A percentile compares a stretch with the other conserved stretches of the same genome.
These are phyloP conservation scores for Alternaria angustiovoidea DNA, from an alignment of 2,329 filamentous ascomycete species.

Conservation along the genomic window DNA sequence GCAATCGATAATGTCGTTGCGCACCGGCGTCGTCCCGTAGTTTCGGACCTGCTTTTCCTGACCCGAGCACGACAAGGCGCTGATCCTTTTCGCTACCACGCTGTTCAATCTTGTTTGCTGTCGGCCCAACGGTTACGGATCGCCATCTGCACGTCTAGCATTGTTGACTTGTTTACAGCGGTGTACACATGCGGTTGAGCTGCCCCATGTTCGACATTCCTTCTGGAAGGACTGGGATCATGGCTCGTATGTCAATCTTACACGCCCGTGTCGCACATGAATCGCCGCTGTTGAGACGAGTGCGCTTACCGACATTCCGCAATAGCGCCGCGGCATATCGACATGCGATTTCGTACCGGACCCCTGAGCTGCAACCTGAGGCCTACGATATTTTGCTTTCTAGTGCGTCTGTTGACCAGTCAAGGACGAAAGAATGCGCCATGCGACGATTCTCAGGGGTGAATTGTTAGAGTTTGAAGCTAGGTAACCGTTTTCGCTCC, in stretches of 20 bases:
- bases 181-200: background rate
- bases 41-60: slow-evolving; percentile 18
- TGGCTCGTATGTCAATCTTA: slow-evolving; percentile 8
- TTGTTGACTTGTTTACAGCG: slow-evolving; percentile 10
- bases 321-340: slow-evolving; percentile 5
- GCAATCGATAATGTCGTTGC: slow-evolving; percentile 30
- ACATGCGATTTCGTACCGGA: background rate
- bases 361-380: slow-evolving; percentile 8
- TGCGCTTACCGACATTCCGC: slow-evolving; percentile 1
- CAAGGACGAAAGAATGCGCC: background rate
- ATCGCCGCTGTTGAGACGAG: slow-evolving; percentile 6
- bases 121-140: slow-evolving; percentile 1
- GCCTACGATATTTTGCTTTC: background rate
- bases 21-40: slow-evolving; percentile 13
- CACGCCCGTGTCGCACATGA: slow-evolving; percentile 4
- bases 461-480: slow-evolving; percentile 2
- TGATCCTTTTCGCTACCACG: slow-evolving; percentile 18
- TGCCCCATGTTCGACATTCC: background rate
- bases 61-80: slow-evolving; percentile 8
- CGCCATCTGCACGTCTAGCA: background rate
- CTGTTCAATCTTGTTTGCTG: slow-evolving; percentile 1
- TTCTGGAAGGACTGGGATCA: background rate
- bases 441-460: slow-evolving; percentile 8
- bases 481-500: slow-evolving; percentile 15
- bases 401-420: slow-evolving; percentile 3